Conservation (phyloP, 192 early-diverging fungal genomes). For the Coemansia sp. region DNA sequence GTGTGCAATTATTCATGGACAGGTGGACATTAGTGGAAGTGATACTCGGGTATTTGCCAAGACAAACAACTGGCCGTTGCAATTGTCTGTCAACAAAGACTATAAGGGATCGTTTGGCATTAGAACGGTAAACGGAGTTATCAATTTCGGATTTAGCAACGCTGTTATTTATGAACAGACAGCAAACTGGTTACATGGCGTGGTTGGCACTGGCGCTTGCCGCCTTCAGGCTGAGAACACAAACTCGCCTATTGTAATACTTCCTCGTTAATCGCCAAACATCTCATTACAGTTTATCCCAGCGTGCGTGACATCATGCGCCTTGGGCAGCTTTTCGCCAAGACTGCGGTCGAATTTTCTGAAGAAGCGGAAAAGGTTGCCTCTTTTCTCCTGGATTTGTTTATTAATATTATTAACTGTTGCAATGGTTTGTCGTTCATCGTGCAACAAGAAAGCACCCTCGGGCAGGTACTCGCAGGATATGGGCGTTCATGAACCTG, state of each 20-base stretch:
- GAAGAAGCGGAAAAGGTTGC: background rate
- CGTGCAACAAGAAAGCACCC: background rate
- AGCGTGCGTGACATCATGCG: background rate
- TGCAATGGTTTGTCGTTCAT: background rate
- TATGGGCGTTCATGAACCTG: background rate
- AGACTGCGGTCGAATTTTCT: background rate
- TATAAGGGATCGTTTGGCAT: constrained; percentile 4
- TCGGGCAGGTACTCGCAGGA: background rate
- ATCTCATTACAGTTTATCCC: background rate
- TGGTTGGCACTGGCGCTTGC: background rate
- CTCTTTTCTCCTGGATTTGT: background rate
- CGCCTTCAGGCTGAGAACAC: background rate
- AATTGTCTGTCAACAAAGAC: background rate
- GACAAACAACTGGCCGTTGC: constrained; percentile 2
- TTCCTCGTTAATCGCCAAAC: background rate
- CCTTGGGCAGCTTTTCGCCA: background rate
- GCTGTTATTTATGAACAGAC: background rate
- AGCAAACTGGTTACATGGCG: background rate
- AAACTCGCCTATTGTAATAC: constrained; percentile 2
- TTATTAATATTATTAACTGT: background rate
- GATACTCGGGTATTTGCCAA: background rate
- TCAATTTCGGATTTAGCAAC: background rate
- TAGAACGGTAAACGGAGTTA: background rate
- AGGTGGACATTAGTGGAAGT: background rate
- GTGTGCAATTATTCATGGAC: constrained; percentile 3